These are phyloP conservation scores for Conoideocrella luteorostrata DNA, from an alignment of 2,329 filamentous ascomycete genomes.

Conservation along the genomic window DNA sequence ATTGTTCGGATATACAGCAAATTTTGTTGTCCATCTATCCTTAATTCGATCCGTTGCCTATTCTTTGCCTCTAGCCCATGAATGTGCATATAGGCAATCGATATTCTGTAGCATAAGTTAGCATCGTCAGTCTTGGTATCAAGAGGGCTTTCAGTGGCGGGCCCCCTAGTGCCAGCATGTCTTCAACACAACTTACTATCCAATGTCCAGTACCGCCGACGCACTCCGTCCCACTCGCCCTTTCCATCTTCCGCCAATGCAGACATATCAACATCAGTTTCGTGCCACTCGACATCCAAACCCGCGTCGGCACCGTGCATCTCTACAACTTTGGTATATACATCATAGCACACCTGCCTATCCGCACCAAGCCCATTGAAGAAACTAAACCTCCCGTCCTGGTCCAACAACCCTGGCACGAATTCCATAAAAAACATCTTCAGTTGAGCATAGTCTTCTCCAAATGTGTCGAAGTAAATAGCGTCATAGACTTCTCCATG, in stretches of 20 bases:
- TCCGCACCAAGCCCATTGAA: conserved; percentile 92
- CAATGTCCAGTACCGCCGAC: conserved; percentile 84
- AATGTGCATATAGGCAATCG: conserved; percentile 69
- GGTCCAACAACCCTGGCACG: conserved; percentile 71
- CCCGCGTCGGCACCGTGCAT: conserved; percentile 86
- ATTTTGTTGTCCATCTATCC: neutral
- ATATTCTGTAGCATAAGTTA: conserved; percentile 45
- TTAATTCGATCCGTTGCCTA: neutral
- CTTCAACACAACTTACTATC: conserved; percentile 42
- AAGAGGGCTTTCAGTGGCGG: too few species aligned
- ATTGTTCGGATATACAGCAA: neutral
- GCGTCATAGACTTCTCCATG: conserved; percentile 70
- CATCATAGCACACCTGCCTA: conserved; percentile 87
- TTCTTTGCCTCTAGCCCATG: conserved; percentile 44
- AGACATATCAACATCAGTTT: conserved; percentile 64
- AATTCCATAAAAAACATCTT: conserved; percentile 83
- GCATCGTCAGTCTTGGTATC: neutral
- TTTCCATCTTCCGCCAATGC: conserved; percentile 58
- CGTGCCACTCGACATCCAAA: conserved; percentile 82
- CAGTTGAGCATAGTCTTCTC: conserved; percentile 83
- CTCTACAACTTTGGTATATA: conserved; percentile 88
- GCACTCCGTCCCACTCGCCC: conserved; percentile 82
- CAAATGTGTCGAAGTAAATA: conserved; percentile 97
- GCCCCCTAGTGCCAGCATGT: too few species aligned
- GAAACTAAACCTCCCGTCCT: conserved; percentile 72